phyloP scores from a whole-genome alignment of 2,329 filamentous ascomycete species.

The Zymoseptoria crescenta region DNA sequence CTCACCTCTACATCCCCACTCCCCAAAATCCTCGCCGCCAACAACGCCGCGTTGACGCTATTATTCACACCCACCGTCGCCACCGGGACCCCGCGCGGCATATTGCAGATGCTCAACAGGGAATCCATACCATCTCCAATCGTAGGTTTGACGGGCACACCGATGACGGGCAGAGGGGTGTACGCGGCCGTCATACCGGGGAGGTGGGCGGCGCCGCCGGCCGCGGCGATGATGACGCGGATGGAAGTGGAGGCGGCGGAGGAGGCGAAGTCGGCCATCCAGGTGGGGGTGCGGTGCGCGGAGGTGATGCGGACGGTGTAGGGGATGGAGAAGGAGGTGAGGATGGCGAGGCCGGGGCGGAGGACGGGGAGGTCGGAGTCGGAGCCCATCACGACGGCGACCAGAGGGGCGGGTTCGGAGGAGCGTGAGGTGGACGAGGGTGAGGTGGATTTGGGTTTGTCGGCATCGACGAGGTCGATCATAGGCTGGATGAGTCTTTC shows the following conservation, averaged over 20 bases:
- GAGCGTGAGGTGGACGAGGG: constrained; percentile 22
- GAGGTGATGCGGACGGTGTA: constrained; percentile 70
- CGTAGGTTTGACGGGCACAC: constrained; percentile 43
- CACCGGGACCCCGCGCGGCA: constrained; percentile 41
- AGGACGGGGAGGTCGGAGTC: constrained; percentile 68
- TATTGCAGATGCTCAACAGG: constrained; percentile 45
- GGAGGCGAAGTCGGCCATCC: constrained; percentile 40
- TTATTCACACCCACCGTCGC: constrained; percentile 41
- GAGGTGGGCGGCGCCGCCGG: constrained; percentile 44
- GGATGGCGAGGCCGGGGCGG: constrained; percentile 56
- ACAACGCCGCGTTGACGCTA: constrained; percentile 39
- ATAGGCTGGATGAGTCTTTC: constrained; percentile 62
- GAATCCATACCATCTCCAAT: constrained; percentile 45
- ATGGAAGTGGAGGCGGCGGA: constrained; percentile 30
- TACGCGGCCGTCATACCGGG: constrained; percentile 46
- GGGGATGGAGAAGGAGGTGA: constrained; percentile 63
- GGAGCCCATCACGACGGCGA: constrained; percentile 78
- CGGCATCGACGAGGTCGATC: constrained; percentile 54
- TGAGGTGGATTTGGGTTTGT: constrained; percentile 39
- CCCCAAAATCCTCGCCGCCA: constrained; percentile 39
- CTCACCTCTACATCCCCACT: constrained; percentile 45
- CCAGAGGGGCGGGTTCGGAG: constrained; percentile 46
- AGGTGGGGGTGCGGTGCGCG: constrained; percentile 49
- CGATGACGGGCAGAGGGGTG: constrained; percentile 45
- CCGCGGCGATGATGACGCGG: constrained; percentile 42